These are phyloP conservation scores for Eucalyptus marginata DNA, from an alignment of 345 rosid species.

Conservation along the genomic window DNA sequence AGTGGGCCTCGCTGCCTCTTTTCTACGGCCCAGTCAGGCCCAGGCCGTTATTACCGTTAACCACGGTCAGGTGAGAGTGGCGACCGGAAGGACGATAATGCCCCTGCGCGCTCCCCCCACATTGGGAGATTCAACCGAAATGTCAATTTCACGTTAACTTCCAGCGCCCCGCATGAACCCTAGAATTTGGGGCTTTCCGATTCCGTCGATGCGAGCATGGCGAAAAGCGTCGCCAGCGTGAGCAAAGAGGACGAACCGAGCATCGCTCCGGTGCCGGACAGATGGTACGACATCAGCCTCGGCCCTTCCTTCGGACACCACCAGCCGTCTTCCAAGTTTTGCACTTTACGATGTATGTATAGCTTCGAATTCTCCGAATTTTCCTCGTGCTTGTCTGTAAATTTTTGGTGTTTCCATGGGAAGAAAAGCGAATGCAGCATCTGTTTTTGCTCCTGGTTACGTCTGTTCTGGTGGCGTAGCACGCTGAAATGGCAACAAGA, in stretches of 20 bases:
- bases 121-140: background rate
- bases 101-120: background rate
- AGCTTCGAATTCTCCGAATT: background rate
- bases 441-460: background rate
- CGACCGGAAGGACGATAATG: background rate
- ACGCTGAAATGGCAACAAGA: background rate
- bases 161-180: background rate
- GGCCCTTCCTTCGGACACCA: slow-evolving; percentile 54
- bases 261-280: slow-evolving; percentile 47
- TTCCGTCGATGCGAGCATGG: background rate
- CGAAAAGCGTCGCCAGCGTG: background rate
- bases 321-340: slow-evolving; percentile 33
- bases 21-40: background rate
- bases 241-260: slow-evolving; percentile 41
- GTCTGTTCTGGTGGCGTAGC: background rate
- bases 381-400: background rate
- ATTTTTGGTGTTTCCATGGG: background rate
- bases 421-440: background rate
- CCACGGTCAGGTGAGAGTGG: background rate
- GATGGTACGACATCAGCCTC: slow-evolving; percentile 54
- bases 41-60: background rate
- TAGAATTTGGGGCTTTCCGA: background rate
- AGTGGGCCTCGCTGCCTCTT: background rate
- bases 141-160: background rate
- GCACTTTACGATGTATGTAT: slow-evolving; percentile 55